Conservation (phyloP, 495 filamentous ascomycete species). For the Aspergillus nidulans region DNA sequence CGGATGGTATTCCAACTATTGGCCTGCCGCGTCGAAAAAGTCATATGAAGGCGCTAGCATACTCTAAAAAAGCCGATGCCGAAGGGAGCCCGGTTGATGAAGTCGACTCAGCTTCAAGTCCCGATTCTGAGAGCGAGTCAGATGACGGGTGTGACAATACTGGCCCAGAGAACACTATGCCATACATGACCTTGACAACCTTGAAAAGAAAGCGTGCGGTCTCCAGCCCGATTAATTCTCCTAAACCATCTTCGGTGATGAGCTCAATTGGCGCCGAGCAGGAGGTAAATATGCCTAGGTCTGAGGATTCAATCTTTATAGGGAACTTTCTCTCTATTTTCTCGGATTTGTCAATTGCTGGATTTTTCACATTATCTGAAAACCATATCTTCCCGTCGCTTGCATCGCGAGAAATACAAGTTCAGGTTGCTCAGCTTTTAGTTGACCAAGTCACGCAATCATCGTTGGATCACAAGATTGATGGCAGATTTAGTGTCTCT, state of each 20-base stretch:
- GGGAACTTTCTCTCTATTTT: conserved; percentile 44
- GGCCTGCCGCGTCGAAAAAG: conserved; percentile 33
- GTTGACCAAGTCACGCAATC: conserved; percentile 48
- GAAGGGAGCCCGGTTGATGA: conserved; percentile 10
- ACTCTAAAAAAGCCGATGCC: conserved; percentile 2
- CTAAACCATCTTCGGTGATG: conserved; percentile 29
- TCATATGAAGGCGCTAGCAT: conserved; percentile 8
- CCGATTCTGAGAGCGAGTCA: conserved; percentile 29
- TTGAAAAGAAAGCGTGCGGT: conserved; percentile 41
- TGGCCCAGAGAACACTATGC: conserved; percentile 19
- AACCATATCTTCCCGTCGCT: conserved; percentile 31
- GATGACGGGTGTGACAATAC: conserved; percentile 33
- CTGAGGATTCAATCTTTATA: conserved; percentile 36
- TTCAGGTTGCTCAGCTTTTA: conserved; percentile 44
- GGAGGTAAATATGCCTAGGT: conserved; percentile 14
- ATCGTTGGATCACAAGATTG: conserved; percentile 38
- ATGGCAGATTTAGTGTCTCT: conserved; percentile 26
- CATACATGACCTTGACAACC: conserved; percentile 18
- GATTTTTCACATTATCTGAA: conserved; percentile 39
- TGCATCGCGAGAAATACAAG: conserved; percentile 34
- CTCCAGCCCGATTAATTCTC: conserved; percentile 33
- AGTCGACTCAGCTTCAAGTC: conserved; percentile 13
- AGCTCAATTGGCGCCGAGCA: conserved; percentile 19
- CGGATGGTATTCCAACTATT: conserved; percentile 37
- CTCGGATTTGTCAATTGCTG: conserved; percentile 41